Evolutionary conservation across 164 flowering plant species (phyloP).

Genomic region (Piper betle): DNA sequence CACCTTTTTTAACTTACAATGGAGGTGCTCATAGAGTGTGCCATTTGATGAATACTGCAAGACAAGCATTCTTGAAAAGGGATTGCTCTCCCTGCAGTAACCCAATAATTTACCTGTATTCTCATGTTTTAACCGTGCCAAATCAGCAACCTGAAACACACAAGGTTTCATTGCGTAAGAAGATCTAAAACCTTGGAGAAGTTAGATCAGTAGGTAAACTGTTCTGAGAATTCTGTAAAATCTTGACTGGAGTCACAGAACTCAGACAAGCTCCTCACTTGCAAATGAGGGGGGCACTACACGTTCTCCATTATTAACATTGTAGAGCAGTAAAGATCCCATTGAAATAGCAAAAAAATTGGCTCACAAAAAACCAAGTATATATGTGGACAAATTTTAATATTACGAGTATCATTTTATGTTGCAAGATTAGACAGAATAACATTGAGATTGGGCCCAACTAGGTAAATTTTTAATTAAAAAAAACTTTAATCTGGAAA

Average conservation of each 20-base stretch:
- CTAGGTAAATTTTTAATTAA: too few relatives aligned
- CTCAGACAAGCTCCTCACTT: not conserved
- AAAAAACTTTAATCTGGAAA: too few relatives aligned
- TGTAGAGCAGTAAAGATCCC: too few relatives aligned
- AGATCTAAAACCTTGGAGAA: not conserved
- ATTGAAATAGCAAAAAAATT: too few relatives aligned
- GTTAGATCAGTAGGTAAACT: not conserved
- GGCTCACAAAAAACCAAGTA: too few relatives aligned
- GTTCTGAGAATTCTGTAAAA: too few relatives aligned
- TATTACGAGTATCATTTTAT: too few relatives aligned
- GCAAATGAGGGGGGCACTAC: not conserved
- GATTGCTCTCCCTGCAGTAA: constrained; percentile 67
- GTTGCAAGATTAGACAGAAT: too few relatives aligned
- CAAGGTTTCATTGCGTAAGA: not conserved
- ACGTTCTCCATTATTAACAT: too few relatives aligned
- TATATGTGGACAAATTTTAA: too few relatives aligned
- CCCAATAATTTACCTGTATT: constrained; percentile 74
- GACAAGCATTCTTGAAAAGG: constrained; percentile 90
- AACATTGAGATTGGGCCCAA: too few relatives aligned
- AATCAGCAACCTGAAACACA: constrained; percentile 69
- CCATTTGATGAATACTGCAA: constrained; percentile 95
- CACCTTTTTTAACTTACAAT: constrained; percentile 43
- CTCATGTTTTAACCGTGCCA: constrained; percentile 73
- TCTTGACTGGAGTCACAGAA: not conserved
- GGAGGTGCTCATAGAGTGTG: constrained; percentile 84